Percentiles rank a stretch among this genome's conserved stretches.
phyloP scores from a whole-genome alignment of 192 early-diverging fungal genomes.

The Backusella macrospora region DNA sequence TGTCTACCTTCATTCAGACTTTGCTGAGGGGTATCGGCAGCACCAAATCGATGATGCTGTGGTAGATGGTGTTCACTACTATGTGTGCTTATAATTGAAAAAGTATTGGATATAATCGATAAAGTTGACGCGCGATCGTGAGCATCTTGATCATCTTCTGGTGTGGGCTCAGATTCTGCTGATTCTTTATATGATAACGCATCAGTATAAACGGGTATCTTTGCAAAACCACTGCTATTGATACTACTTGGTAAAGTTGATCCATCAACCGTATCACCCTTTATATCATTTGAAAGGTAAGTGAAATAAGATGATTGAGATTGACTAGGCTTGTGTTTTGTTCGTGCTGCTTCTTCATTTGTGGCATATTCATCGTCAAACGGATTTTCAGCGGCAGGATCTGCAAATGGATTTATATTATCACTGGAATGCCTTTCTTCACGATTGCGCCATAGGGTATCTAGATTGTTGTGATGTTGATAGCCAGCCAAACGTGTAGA shows the following conservation, averaged over 20 bases:
- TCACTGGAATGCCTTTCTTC: constrained; percentile 5
- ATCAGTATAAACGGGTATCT: neutral
- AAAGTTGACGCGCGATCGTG: constrained; percentile 13
- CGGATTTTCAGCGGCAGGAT: constrained; percentile 28
- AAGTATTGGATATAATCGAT: constrained; percentile 20
- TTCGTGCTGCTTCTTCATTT: neutral
- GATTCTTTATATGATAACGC: neutral
- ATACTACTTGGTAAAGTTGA: constrained; percentile 21
- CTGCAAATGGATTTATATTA: constrained; percentile 29
- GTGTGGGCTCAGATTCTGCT: neutral
- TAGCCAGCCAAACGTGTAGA: constrained; percentile 25
- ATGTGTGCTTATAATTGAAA: neutral
- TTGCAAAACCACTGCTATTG: constrained; percentile 30
- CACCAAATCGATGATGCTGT: constrained; percentile 7
- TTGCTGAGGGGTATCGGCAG: neutral
- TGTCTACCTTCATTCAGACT: constrained; percentile 17
- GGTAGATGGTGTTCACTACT: constrained; percentile 1
- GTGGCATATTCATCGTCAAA: constrained; percentile 34
- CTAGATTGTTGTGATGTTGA: neutral
- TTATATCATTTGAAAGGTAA: constrained; percentile 13
- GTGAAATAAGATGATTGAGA: constrained; percentile 34
- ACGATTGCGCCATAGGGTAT: neutral
- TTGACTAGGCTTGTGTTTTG: constrained; percentile 14
- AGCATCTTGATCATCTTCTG: constrained; percentile 18
- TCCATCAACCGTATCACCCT: neutral